phyloP scores from a whole-genome alignment of 768 basidiomycete genomes.

The Pleurotus ostreatus region DNA sequence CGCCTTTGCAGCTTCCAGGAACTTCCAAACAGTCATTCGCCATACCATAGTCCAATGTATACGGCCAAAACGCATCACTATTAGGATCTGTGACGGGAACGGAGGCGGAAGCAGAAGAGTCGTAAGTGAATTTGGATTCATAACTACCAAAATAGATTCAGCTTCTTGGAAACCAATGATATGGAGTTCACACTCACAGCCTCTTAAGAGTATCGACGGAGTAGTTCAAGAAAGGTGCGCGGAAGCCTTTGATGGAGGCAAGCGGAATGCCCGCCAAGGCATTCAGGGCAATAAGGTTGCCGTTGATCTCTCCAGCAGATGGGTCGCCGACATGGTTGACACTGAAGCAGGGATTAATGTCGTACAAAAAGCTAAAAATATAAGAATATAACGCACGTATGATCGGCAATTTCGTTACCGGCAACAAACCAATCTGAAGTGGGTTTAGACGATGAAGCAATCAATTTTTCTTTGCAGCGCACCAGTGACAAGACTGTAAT shows the following conservation, averaged over 20 bases:
- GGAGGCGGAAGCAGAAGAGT: conserved; percentile 57
- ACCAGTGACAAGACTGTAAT: conserved; percentile 69
- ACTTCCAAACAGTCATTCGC: conserved; percentile 71
- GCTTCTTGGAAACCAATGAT: no score
- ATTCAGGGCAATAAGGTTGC: conserved; percentile 77
- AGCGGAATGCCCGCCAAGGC: conserved; percentile 75
- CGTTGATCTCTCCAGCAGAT: conserved; percentile 62
- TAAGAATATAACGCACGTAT: conserved; percentile 45
- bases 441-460: background rate
- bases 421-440: conserved; percentile 69
- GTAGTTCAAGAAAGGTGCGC: conserved; percentile 73
- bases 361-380: conserved; percentile 4
- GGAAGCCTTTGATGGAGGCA: conserved; percentile 62
- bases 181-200: conserved; percentile 23
- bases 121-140: conserved; percentile 63
- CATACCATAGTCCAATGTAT: conserved; percentile 75
- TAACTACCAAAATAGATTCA: conserved; percentile 13
- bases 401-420: conserved; percentile 81
- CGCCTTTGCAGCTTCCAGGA: conserved; percentile 55
- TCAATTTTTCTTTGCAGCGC: conserved; percentile 7
- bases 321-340: conserved; percentile 77
- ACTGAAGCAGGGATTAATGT: conserved; percentile 25
- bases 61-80: conserved; percentile 82
- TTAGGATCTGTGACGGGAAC: conserved; percentile 60
- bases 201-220: conserved; percentile 55